Conservation (phyloP, 2,329 filamentous ascomycete genomes). For the Phyllosticta ampelicida region DNA sequence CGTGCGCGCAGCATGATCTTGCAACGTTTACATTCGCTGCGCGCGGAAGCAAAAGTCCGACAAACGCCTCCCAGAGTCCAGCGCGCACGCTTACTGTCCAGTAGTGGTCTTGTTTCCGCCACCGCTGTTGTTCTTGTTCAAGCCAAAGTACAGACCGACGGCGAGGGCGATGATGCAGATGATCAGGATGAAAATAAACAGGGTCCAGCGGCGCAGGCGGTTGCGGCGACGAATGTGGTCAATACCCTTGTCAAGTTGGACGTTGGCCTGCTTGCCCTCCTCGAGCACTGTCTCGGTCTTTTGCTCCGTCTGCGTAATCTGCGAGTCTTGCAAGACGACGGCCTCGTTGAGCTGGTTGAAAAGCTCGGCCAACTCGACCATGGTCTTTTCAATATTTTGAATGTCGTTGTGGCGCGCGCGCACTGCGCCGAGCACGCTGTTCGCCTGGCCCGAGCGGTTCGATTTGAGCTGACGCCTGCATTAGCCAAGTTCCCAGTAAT, state of each 20-base stretch:
- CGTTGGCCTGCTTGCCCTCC: slow-evolving; percentile 59
- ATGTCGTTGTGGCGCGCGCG: slow-evolving; percentile 76
- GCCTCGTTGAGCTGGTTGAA: slow-evolving; percentile 66
- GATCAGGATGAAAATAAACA: slow-evolving; percentile 45
- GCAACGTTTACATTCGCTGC: not conserved
- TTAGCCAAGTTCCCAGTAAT: not conserved
- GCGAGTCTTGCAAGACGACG: slow-evolving; percentile 59
- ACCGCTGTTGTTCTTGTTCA: slow-evolving; percentile 16
- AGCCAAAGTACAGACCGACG: slow-evolving; percentile 39
- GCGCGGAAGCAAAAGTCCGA: not conserved
- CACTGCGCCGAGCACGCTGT: slow-evolving; percentile 64
- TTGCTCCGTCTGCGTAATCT: slow-evolving; percentile 51
- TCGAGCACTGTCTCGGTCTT: slow-evolving; percentile 55
- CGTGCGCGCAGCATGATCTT: not conserved
- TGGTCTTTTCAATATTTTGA: slow-evolving; percentile 65
- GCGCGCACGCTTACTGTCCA: not conserved
- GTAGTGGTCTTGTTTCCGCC: slow-evolving; percentile 11
- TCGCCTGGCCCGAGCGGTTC: slow-evolving; percentile 64
- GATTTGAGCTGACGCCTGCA: slow-evolving; percentile 49
- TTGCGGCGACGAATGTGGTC: slow-evolving; percentile 54
- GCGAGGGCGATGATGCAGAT: slow-evolving; percentile 39
- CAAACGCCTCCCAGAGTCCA: not conserved
- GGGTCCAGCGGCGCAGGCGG: slow-evolving; percentile 75
- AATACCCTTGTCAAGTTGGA: slow-evolving; percentile 58
- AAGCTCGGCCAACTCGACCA: slow-evolving; percentile 57